A percentile compares a stretch with the other conserved stretches of the same genome.
These are phyloP conservation scores for Beverwykella pulmonaria DNA, from an alignment of 495 filamentous ascomycete genomes.

Conservation along the genomic window DNA sequence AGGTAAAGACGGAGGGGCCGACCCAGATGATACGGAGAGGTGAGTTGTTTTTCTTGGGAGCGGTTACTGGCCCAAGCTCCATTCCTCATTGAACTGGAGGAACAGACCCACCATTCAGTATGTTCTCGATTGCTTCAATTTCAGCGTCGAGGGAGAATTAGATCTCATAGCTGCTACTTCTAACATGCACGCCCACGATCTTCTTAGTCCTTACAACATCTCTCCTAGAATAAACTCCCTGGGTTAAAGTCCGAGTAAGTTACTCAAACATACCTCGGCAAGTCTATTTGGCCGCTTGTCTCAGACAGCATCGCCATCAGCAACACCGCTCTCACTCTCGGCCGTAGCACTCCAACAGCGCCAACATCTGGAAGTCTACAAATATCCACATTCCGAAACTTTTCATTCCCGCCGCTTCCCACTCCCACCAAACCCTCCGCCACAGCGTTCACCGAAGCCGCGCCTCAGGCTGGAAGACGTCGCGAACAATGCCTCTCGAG, in stretches of 20 bases:
- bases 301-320: not conserved
- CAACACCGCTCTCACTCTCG: conserved; percentile 13
- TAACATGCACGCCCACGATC: not conserved
- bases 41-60: not conserved
- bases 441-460: not conserved
- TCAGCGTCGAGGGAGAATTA: not conserved
- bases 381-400: not conserved
- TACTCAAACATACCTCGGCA: conserved; percentile 23
- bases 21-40: conserved; percentile 10
- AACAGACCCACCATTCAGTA: too few species aligned
- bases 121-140: not conserved
- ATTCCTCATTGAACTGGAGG: not conserved
- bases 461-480: not conserved
- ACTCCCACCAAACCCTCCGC: not conserved
- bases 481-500: conserved; percentile 62
- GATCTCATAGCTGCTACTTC: not conserved
- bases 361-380: not conserved
- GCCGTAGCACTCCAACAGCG: conserved; percentile 18
- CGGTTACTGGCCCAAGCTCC: conserved; percentile 24
- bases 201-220: not conserved
- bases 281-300: not conserved
- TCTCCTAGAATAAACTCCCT: not conserved
- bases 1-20: not conserved
- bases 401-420: not conserved
- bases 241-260: conserved; percentile 9